Conservation (phyloP, 768 basidiomycete species). For the Leccinum incarnatum region DNA sequence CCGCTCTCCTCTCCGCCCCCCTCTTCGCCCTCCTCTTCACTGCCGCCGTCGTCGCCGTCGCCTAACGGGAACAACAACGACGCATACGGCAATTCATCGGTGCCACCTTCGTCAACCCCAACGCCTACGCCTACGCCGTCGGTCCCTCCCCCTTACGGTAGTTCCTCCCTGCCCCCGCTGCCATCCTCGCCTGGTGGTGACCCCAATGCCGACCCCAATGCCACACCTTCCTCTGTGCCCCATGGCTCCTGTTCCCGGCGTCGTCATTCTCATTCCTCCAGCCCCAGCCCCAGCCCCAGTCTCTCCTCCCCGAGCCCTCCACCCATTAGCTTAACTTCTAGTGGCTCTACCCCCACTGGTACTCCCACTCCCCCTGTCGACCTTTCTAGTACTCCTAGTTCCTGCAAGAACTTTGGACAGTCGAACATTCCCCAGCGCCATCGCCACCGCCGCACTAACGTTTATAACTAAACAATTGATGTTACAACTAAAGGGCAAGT, state of each 20-base stretch:
- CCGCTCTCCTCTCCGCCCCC: background rate
- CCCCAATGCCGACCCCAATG: background rate
- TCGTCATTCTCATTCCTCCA: background rate
- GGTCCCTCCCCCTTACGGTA: background rate
- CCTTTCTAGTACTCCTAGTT: background rate
- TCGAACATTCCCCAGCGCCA: background rate
- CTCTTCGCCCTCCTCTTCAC: background rate
- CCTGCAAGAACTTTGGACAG: background rate
- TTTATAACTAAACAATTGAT: background rate
- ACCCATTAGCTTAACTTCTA: background rate
- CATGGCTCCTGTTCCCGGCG: too few species aligned
- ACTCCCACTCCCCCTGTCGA: background rate
- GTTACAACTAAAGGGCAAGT: background rate
- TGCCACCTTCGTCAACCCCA: background rate
- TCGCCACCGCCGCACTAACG: constrained; percentile 4
- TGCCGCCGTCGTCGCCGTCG: background rate
- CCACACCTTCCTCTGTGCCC: background rate
- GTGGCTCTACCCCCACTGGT: background rate
- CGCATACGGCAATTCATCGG: background rate
- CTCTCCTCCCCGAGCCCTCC: background rate
- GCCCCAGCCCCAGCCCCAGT: background rate
- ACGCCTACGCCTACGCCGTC: background rate
- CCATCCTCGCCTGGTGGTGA: background rate
- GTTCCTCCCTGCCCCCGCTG: background rate
- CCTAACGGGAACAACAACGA: background rate